phyloP scores from a whole-genome alignment of 805 yeast species.

The Candida sithepensis region DNA sequence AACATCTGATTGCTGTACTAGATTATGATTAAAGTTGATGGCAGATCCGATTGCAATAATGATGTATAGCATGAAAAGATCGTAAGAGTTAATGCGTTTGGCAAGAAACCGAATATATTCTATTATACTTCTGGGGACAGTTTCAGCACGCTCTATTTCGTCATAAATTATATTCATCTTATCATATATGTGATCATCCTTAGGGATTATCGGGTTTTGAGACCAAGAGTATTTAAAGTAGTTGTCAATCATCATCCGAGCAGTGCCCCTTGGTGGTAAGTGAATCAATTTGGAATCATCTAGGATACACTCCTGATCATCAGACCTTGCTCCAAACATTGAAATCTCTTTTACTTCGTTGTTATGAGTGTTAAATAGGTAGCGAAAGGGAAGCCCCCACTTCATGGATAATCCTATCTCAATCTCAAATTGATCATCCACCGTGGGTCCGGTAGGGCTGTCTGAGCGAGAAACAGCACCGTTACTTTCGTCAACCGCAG shows the following conservation, averaged over 20 bases:
- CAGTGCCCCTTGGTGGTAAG: conserved; percentile 4
- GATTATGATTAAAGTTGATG: conserved; percentile 2
- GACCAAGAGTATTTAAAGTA: conserved; percentile 17
- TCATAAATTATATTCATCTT: conserved; percentile 6
- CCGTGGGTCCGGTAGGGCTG: neutral
- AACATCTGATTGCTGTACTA: neutral
- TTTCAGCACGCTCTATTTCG: conserved; percentile 1
- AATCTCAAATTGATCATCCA: neutral
- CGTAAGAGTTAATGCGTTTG: conserved; percentile 8
- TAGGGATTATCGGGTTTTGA: conserved; percentile 14
- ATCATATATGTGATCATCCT: conserved; percentile 3
- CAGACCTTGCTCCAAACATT: conserved; percentile 5
- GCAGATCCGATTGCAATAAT: conserved; percentile 15
- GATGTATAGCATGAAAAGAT: conserved; percentile 14
- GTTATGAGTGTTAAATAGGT: neutral
- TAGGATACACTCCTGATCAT: neutral
- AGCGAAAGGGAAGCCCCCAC: conserved; percentile 5
- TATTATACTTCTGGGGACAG: neutral
- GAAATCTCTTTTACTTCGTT: conserved; percentile 12
- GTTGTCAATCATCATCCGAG: conserved; percentile 3
- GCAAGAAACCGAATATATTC: conserved; percentile 5
- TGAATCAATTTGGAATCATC: neutral
- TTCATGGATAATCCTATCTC: conserved; percentile 6
- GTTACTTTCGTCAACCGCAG: no score
- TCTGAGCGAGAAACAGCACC: no score